Conservation (phyloP, 2,329 filamentous ascomycete species). For the Fusarium sp. region DNA sequence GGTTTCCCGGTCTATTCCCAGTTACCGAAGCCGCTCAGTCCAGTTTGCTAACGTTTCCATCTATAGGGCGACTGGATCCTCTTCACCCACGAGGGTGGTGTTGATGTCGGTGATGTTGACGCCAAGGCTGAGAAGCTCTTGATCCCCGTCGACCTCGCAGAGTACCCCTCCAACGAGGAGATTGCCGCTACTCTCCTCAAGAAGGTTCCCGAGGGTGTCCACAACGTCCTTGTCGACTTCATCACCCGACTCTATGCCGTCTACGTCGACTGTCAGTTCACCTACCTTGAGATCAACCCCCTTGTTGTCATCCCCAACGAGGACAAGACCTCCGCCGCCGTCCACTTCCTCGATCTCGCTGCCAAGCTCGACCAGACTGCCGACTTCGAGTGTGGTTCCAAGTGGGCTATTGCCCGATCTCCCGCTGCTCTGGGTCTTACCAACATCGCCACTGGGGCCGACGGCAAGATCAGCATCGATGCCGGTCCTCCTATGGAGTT, state of each 20-base stretch:
- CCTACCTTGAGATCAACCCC: slow-evolving; percentile 99
- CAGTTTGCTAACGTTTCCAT: slow-evolving; percentile 39
- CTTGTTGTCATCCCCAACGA: slow-evolving; percentile 97
- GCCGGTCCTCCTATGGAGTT: slow-evolving; percentile 99
- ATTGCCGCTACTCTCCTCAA: slow-evolving; percentile 87
- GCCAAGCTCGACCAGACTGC: slow-evolving; percentile 99
- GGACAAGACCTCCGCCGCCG: slow-evolving; percentile 89
- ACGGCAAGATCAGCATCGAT: slow-evolving; percentile 89
- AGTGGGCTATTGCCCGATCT: slow-evolving; percentile 97
- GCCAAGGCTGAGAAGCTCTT: slow-evolving; percentile 98
- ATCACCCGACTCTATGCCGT: slow-evolving; percentile 98
- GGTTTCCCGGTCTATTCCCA: slow-evolving; percentile 13
- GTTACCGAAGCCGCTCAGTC: slow-evolving; percentile 7
- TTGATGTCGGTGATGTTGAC: slow-evolving; percentile 99
- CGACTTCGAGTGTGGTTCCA: slow-evolving; percentile 98
- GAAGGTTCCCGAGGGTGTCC: slow-evolving; percentile 93
- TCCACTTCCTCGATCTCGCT: slow-evolving; percentile 98
- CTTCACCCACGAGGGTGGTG: slow-evolving; percentile 99
- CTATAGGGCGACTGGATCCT: slow-evolving; percentile 97
- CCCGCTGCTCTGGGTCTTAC: slow-evolving; percentile 89
- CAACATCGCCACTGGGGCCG: slow-evolving; percentile 70
- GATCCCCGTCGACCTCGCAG: slow-evolving; percentile 92
- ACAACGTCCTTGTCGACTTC: slow-evolving; percentile 99
- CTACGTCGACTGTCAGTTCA: slow-evolving; percentile 99
- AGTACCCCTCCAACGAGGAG: slow-evolving; percentile 96